phyloP scores from a whole-genome alignment of 805 yeast species.

The Tetrapisispora nanseiensis region DNA sequence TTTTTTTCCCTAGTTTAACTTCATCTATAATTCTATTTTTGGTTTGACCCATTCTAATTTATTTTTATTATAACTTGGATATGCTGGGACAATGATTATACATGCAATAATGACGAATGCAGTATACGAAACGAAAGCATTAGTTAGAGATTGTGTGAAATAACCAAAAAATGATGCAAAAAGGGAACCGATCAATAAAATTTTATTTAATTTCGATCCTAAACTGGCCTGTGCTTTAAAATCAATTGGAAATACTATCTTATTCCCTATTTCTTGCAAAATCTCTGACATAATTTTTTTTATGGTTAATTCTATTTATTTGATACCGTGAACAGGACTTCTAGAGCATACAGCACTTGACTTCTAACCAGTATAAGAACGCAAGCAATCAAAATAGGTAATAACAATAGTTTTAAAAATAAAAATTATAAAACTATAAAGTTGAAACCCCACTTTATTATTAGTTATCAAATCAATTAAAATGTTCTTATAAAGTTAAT shows the following conservation, averaged over 20 bases:
- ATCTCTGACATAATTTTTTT: conserved; percentile 28
- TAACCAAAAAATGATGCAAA: conserved; percentile 42
- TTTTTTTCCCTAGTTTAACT: neutral
- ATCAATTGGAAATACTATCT: conserved; percentile 28
- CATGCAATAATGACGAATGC: conserved; percentile 28
- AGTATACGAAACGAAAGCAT: conserved; percentile 33
- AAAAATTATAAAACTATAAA: too few species aligned
- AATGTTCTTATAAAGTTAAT: too few species aligned
- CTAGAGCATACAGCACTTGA: too few species aligned
- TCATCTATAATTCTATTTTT: conserved; percentile 4
- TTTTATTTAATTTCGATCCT: conserved; percentile 9
- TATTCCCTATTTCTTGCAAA: conserved; percentile 19
- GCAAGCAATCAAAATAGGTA: too few species aligned
- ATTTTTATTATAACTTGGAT: conserved; percentile 43
- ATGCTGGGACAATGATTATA: conserved; percentile 45
- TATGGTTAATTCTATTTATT: too few species aligned
- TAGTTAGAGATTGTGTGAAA: conserved; percentile 35
- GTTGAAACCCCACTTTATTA: too few species aligned
- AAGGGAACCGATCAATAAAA: conserved; percentile 19
- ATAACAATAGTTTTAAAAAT: too few species aligned
- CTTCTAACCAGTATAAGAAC: too few species aligned
- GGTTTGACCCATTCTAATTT: conserved; percentile 40
- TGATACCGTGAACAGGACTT: too few species aligned
- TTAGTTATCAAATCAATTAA: too few species aligned
- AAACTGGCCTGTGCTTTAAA: conserved; percentile 24